Percentiles rank a stretch among this genome's conserved stretches.
These are phyloP conservation scores for Sarcodon aspratus DNA, from an alignment of 768 basidiomycete genomes.

Conservation along the genomic window DNA sequence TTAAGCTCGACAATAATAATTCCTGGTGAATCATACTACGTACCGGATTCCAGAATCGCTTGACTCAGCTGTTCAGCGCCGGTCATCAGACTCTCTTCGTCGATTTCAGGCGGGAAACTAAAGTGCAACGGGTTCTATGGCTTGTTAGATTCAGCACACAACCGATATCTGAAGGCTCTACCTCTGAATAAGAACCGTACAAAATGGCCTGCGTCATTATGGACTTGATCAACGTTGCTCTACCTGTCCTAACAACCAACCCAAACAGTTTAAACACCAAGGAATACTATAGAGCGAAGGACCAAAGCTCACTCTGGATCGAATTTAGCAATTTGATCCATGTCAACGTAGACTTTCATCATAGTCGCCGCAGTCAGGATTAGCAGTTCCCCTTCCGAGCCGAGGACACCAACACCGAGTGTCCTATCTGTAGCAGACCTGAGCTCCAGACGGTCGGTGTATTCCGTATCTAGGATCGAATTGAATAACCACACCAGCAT, in stretches of 20 bases:
- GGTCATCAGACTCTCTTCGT: constrained; percentile 69
- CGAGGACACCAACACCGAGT: constrained; percentile 54
- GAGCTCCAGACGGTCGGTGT: constrained; percentile 60
- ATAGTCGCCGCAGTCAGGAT: constrained; percentile 59
- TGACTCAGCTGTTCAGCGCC: constrained; percentile 68
- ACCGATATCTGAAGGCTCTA: constrained; percentile 14
- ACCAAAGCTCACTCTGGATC: constrained; percentile 43
- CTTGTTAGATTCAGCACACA: background rate
- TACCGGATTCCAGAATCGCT: constrained; percentile 66
- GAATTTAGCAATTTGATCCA: constrained; percentile 50
- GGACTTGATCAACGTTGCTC: constrained; percentile 58
- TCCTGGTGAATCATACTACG: constrained; percentile 3
- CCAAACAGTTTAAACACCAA: background rate
- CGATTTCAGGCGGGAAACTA: constrained; percentile 70
- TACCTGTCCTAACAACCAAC: constrained; percentile 38
- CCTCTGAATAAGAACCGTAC: constrained; percentile 59
- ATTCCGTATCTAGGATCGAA: constrained; percentile 44
- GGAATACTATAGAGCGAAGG: background rate
- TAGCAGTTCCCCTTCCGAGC: constrained; percentile 36
- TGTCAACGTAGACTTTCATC: constrained; percentile 53
- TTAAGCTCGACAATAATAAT: background rate
- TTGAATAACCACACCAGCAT: background rate
- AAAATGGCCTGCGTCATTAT: constrained; percentile 78
- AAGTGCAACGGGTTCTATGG: constrained; percentile 67
- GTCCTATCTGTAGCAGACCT: constrained; percentile 58